A percentile compares a stretch with the other conserved stretches of the same genome.
Evolutionary conservation across 345 rosid genomes (phyloP).

Genomic region (Laguncularia racemosa): DNA sequence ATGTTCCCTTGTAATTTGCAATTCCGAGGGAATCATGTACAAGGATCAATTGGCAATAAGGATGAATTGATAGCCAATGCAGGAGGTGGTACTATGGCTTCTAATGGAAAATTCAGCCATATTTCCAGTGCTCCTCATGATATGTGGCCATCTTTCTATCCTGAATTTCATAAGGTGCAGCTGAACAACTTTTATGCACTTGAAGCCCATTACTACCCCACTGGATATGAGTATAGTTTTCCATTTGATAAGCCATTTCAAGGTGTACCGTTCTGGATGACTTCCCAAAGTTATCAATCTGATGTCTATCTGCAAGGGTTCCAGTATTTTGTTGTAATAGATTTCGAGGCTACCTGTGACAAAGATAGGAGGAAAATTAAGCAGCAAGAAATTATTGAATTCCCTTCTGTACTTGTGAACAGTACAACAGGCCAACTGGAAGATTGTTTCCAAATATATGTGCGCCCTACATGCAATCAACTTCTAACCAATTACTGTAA

Average conservation of each 20-base stretch:
- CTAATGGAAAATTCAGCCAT: conserved; percentile 11
- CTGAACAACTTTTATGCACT: conserved; percentile 10
- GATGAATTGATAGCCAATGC: conserved; percentile 9
- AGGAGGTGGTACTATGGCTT: conserved; percentile 11
- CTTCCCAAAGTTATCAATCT: conserved; percentile 14
- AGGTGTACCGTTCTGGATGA: conserved; percentile 16
- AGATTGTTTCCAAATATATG: conserved; percentile 42
- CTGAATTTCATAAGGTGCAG: conserved; percentile 17
- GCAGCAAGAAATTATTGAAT: conserved; percentile 51
- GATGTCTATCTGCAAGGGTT: conserved; percentile 23
- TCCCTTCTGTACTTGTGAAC: conserved; percentile 42
- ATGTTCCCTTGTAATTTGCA: conserved; percentile 17
- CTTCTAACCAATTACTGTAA: conserved; percentile 43
- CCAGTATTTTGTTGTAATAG: conserved; percentile 45
- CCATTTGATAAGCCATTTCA: conserved; percentile 21
- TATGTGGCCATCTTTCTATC: conserved; percentile 15
- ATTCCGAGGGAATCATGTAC: conserved; percentile 14
- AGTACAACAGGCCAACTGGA: conserved; percentile 38
- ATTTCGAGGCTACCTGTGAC: conserved; percentile 53
- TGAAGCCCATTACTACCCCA: conserved; percentile 16
- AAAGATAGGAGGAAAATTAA: conserved; percentile 34
- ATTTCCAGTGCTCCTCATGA: conserved; percentile 9
- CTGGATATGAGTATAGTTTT: conserved; percentile 14
- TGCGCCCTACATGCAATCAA: conserved; percentile 42
- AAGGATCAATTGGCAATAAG: conserved; percentile 13